Evolutionary conservation across 768 basidiomycete species (phyloP).

Genomic region (Lepiota venenata): DNA sequence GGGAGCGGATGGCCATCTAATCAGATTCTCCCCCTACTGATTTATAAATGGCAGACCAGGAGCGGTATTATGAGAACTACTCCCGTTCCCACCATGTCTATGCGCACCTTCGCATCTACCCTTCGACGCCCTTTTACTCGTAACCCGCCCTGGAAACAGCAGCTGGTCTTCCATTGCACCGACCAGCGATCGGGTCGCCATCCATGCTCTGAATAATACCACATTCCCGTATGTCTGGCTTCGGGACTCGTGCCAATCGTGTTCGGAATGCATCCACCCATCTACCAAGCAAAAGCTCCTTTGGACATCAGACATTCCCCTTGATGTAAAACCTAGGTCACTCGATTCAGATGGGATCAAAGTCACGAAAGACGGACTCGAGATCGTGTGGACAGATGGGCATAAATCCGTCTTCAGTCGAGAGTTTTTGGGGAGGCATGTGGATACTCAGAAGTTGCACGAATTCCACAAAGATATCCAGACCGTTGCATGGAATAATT

Average conservation of each 20-base stretch:
- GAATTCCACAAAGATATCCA: conserved; percentile 42
- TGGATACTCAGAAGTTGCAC: conserved; percentile 29
- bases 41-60: too few species aligned
- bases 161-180: conserved; percentile 27
- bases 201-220: conserved; percentile 37
- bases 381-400: conserved; percentile 52
- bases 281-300: conserved; percentile 77
- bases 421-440: conserved; percentile 48
- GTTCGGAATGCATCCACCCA: conserved; percentile 69
- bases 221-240: conserved; percentile 73
- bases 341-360: conserved; percentile 34
- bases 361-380: conserved; percentile 41
- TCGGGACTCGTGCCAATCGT: conserved; percentile 75
- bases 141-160: conserved; percentile 6
- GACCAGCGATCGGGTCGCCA: conserved; percentile 24
- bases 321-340: conserved; percentile 40
- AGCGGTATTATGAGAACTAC: too few species aligned
- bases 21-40: too few species aligned
- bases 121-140: not conserved
- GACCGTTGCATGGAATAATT: conserved; percentile 37
- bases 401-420: conserved; percentile 53
- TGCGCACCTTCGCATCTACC: not conserved
- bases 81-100: not conserved
- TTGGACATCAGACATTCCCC: conserved; percentile 60
- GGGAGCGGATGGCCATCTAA: too few species aligned